Conservation (phyloP, 306 rosid genomes). For the Begonia masoniana region DNA sequence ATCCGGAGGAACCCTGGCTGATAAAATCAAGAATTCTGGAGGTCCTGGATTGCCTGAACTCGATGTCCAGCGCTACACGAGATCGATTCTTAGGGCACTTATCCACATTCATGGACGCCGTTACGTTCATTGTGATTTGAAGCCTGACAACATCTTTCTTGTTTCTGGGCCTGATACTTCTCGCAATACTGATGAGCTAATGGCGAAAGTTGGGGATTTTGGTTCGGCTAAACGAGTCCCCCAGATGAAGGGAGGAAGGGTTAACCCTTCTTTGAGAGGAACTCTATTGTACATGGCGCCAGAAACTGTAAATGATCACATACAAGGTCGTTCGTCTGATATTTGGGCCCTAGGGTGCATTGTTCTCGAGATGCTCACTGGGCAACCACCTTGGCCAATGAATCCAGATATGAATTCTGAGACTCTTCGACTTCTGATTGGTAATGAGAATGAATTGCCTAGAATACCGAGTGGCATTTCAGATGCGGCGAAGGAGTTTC, state of each 20-base stretch:
- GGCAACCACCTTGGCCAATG: constrained; percentile 9
- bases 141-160: constrained; percentile 19
- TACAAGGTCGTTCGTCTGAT: constrained; percentile 14
- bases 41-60: constrained; percentile 10
- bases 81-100: constrained; percentile 13
- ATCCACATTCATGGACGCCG: constrained; percentile 9
- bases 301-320: constrained; percentile 9
- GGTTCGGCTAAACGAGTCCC: constrained; percentile 12
- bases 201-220: constrained; percentile 20
- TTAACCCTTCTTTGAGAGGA: constrained; percentile 15
- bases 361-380: constrained; percentile 20
- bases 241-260: background rate
- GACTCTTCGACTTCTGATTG: background rate
- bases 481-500: constrained; percentile 7
- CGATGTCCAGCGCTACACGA: constrained; percentile 11
- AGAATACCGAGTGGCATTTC: constrained; percentile 13
- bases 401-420: background rate
- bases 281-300: constrained; percentile 17
- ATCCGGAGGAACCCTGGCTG: constrained; percentile 18
- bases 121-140: constrained; percentile 23
- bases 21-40: constrained; percentile 4
- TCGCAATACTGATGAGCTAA: background rate
- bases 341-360: constrained; percentile 24
- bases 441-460: constrained; percentile 3
- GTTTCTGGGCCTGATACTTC: background rate